Base-by-base conservation (phyloP, 352 stramenopile genomes). In the Pythium dissimile region DNA sequence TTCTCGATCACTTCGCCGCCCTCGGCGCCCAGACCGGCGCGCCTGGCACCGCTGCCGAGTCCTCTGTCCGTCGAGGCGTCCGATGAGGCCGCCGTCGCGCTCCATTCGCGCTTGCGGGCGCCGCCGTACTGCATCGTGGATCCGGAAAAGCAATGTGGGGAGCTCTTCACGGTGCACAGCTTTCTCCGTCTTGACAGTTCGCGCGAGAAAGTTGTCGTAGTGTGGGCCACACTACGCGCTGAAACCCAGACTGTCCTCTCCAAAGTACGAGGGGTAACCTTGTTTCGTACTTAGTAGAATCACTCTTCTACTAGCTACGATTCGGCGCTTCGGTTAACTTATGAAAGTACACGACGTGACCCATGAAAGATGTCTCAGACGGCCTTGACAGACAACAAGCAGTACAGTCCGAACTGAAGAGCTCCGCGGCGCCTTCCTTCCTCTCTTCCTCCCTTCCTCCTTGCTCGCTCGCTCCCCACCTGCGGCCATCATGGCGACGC, bases 1-100 rank as follows among this genome's bases (percentile, higher is more conserved):
- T 75, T 77, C 54, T 87, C 81, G 43, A 91, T 86, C 7, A 62
- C 62, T 21, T 84, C 73, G 38, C 71, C 73, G 41, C 50, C 41
- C 28, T 37, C 45, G 28, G 20, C 23, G 24, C 27, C 46, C 18
- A n/a, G 16, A 23, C 27, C 18, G n/a, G 20, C 32, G 39, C 43
- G 18, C 31, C 26, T 42, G 42, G 23, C 23, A 42, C 53, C 53
- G 51, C 28, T 20, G 20, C 39, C 15, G 9, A 37, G 21, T 24
- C 23, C 28, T 6, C 44, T 30, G n/a, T 45, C 20, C 24, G 20
- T 2, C 24, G 34, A 27, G 30, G 16, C 26, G 8, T 2, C 45
- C 10, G 3, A 27, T 15, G 12, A 21, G 5, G 30, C n/a, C 18
- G 26, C 21, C 24, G n/a, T 21, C 21, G 20, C 39, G 16, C 46